Base-by-base conservation (phyloP, 1,284 basidiomycete species). In the Peniophora sp. region DNA sequence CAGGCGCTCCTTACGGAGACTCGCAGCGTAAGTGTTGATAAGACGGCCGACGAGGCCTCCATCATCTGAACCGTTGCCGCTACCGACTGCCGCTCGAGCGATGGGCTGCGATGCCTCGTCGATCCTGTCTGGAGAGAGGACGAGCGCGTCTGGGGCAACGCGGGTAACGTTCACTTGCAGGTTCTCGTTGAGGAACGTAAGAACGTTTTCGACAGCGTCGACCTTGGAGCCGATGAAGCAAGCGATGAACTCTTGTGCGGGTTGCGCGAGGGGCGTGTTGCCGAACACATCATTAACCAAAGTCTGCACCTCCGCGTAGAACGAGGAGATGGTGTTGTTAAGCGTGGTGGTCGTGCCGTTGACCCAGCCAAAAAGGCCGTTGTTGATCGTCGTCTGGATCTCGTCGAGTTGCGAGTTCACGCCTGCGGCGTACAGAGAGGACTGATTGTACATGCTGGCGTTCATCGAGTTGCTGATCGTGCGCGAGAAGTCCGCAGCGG, bases 171-270 rank as follows among this genome's bases (percentile, higher is more conserved):
- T 71, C 56, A 97, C 75, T 45, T 82, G 72, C 36, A 95, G 83
- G 65, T 96, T 93, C 56, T 93, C 73, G 59, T 95, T 87, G 54
- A 98, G 74, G 79, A 96, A 98, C 0, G 92, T 97, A 47, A 98
- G 73, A 8, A 89, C 94, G 19, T 82, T 77, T 66, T 95, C 90
- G 59, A 99, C 77, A 6, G 85, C 89, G 51, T 82, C 74, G 47
- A 98, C 84, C 65, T 99, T 99, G 53, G 79, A 79, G 3, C 95
- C 94, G 56, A 98, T 77, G 59, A 97, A 77, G 65, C 96, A 99
- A 59, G 75, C 78, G 59, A 96, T 72, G 63, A 97, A 97, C 51
- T 89, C 90, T 59, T 88, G 85, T n/a, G 89, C 79, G 0, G 92
- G 89, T 10, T 73, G 65, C 61, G 88, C 84, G 32, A 97, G 78